Evolutionary conservation across 208 protist genomes (phyloP), one percentile per base, ranked within the genome.

Genomic region (Phytomonas francai): DNA sequence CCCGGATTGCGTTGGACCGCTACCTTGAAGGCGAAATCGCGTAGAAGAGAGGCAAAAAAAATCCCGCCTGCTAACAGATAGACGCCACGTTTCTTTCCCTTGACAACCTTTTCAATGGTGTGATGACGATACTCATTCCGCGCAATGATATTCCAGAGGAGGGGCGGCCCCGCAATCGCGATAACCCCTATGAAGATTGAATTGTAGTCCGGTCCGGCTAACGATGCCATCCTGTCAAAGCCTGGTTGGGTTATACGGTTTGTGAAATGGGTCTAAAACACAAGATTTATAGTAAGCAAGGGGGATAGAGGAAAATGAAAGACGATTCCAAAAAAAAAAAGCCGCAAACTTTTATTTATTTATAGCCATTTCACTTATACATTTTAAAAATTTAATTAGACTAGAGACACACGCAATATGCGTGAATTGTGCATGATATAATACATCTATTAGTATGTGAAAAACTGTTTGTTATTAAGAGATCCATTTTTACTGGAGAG

Each of bases 141-240:
- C 3, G 92, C 96, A 16, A 96, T 63, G 33, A 92, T 78, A 71
- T 97, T 98, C 94, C 95, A 98, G 54, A 84, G 77, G 16, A 70
- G 71, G 54, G 95, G 95, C 11, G 83, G 69, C 1, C 79, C 74
- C 0, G 83, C 80, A 57, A 95, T 96, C 27, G 72, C 80, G 8
- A 80, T 51, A 28, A 71, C 71, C 1, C 85, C 80, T 56, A 79
- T 68, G 9, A 32, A 8, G 29, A 29, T 59, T 11, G 29, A 33
- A 8, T 59, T 59, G 8, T 33, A 29, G 56, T 59, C 29, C 8
- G 8, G 8, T 8, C 3, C 28, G 3, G 28, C 8, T 59, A 32
- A 59, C 3, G 29, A 59, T 29, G 29, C 8, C 56, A 59, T 59
- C 8, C 3, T 33, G 8, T 59, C 3, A 59, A 29, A 59, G 56